These are phyloP conservation scores for Globisporangium radiosum DNA, from an alignment of 352 stramenopile genomes.

Conservation along the genomic window DNA sequence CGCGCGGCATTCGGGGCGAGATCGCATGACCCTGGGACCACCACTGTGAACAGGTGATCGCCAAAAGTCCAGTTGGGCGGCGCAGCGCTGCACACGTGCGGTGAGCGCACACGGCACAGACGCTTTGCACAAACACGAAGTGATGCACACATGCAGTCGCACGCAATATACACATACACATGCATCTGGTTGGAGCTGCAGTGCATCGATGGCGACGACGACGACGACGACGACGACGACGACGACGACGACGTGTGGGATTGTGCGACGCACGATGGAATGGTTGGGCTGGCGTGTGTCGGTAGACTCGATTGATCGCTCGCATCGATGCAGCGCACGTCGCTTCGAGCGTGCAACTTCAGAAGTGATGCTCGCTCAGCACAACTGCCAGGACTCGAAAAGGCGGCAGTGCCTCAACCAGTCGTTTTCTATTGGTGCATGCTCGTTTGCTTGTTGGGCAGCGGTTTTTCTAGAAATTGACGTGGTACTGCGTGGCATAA, in stretches of 20 bases:
- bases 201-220: no score
- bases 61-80: conserved; percentile 72
- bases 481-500: neutral
- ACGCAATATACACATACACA: neutral
- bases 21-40: conserved; percentile 75
- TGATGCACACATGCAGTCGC: neutral
- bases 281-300: neutral
- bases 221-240: neutral
- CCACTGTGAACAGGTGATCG: conserved; percentile 83
- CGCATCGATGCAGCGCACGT: neutral
- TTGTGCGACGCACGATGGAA: neutral
- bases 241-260: neutral
- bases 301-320: neutral
- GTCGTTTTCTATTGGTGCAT: conserved; percentile 9
- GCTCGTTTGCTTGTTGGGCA: neutral
- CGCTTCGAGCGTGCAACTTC: conserved; percentile 1
- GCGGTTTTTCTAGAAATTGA: neutral
- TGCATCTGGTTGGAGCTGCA: neutral
- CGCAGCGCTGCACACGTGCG: neutral
- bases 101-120: neutral
- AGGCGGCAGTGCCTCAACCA: conserved; percentile 1
- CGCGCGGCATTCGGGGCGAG: conserved; percentile 54
- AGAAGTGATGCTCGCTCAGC: conserved; percentile 1
- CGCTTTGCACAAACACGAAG: conserved; percentile 4
- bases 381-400: neutral